Conservation (phyloP, 345 rosid genomes). For the Syzygium oleosum region DNA sequence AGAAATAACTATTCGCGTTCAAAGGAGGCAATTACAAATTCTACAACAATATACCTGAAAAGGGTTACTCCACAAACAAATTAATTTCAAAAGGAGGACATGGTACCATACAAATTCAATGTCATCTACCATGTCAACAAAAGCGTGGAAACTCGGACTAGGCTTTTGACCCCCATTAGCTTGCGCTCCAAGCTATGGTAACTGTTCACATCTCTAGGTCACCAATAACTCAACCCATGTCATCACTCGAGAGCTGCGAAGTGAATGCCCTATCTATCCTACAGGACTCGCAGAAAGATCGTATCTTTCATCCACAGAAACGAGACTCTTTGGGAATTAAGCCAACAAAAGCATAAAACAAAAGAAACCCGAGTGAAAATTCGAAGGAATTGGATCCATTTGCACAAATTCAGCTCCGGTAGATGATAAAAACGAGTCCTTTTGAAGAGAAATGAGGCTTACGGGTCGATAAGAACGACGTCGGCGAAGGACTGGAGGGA, state of each 20-base stretch:
- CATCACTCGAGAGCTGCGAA: background rate
- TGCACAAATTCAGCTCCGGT: background rate
- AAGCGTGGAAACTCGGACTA: background rate
- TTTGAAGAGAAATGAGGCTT: background rate
- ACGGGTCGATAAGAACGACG: constrained; percentile 36
- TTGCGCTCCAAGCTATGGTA: background rate
- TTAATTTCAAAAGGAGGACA: background rate
- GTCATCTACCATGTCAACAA: background rate
- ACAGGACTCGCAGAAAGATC: background rate
- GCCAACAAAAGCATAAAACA: background rate
- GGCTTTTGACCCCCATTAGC: background rate
- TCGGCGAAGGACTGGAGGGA: constrained; percentile 31
- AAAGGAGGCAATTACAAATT: background rate
- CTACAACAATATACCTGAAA: background rate
- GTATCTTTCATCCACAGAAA: background rate
- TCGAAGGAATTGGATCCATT: background rate
- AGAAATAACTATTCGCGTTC: background rate
- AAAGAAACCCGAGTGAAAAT: background rate
- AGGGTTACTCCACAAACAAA: background rate
- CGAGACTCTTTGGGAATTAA: background rate
- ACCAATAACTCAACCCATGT: background rate
- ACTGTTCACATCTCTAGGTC: background rate
- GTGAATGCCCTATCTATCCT: background rate
- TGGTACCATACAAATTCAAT: background rate
- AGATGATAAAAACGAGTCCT: background rate